Conservation (phyloP, 2,329 filamentous ascomycete species). For the Arthroderma uncinatum region DNA sequence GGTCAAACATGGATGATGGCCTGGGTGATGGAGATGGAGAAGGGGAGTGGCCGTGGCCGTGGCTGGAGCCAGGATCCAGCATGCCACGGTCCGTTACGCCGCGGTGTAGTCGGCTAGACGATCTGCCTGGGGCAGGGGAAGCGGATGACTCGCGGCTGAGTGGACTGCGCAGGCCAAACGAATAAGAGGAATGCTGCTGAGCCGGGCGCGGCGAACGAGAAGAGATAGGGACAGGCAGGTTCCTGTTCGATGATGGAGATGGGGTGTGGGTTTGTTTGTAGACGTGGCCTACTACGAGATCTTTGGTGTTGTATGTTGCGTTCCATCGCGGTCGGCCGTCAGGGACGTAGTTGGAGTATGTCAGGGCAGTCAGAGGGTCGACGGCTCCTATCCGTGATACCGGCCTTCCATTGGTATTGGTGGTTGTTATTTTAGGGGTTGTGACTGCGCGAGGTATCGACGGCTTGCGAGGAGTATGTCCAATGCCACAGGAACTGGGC, state of each 20-base stretch:
- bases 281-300: conserved; percentile 56
- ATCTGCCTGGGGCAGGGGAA: conserved; percentile 28
- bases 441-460: conserved; percentile 26
- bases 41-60: conserved; percentile 15
- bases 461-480: conserved; percentile 25
- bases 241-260: conserved; percentile 46
- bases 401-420: conserved; percentile 11
- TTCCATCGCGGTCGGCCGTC: conserved; percentile 59
- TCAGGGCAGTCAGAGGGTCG: neutral
- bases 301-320: conserved; percentile 50
- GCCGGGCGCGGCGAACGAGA: conserved; percentile 21
- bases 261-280: conserved; percentile 53
- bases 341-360: neutral
- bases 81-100: conserved; percentile 3
- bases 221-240: conserved; percentile 21
- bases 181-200: conserved; percentile 20
- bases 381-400: conserved; percentile 21
- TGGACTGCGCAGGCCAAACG: conserved; percentile 32
- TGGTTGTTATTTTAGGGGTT: conserved; percentile 15
- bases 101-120: conserved; percentile 23
- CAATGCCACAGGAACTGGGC: conserved; percentile 18
- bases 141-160: conserved; percentile 34
- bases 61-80: conserved; percentile 2
- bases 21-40: conserved; percentile 24
- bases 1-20: conserved; percentile 26